These are phyloP conservation scores for Camellia granthamiana DNA, from an alignment of 148 eudicot genomes.

Conservation along the genomic window DNA sequence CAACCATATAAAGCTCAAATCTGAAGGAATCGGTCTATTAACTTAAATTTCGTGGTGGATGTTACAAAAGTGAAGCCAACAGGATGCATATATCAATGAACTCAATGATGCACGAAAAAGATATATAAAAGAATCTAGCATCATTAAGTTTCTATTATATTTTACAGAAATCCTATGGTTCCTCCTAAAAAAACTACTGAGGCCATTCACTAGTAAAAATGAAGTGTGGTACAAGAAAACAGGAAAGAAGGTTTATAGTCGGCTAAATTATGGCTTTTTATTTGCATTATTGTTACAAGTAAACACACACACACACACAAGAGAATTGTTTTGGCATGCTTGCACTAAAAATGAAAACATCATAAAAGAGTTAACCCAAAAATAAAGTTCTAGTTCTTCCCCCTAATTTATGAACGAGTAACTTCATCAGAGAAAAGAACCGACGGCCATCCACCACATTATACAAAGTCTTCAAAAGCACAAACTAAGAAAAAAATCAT, in stretches of 20 bases:
- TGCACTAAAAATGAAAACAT: neutral
- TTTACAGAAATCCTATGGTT: neutral
- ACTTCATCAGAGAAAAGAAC: neutral
- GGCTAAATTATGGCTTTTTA: neutral
- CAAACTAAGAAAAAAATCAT: neutral
- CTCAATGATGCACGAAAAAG: neutral
- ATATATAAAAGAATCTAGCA: neutral
- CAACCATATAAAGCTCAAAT: slow-evolving; percentile 26
- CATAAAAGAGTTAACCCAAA: neutral
- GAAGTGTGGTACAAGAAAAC: neutral
- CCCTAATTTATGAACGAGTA: neutral
- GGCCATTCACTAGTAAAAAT: neutral
- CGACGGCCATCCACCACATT: neutral
- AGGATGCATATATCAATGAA: slow-evolving; percentile 7
- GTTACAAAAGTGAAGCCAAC: neutral
- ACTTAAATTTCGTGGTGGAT: neutral
- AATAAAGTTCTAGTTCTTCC: neutral
- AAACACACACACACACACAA: neutral
- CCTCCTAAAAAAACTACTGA: neutral
- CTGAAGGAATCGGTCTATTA: neutral
- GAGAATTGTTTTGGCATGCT: neutral
- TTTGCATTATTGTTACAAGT: no score
- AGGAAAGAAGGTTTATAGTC: neutral
- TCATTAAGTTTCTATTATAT: neutral
- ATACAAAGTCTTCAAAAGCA: neutral